Evolutionary conservation across 805 yeast genomes (phyloP).

Genomic region (Candida morakotiae): DNA sequence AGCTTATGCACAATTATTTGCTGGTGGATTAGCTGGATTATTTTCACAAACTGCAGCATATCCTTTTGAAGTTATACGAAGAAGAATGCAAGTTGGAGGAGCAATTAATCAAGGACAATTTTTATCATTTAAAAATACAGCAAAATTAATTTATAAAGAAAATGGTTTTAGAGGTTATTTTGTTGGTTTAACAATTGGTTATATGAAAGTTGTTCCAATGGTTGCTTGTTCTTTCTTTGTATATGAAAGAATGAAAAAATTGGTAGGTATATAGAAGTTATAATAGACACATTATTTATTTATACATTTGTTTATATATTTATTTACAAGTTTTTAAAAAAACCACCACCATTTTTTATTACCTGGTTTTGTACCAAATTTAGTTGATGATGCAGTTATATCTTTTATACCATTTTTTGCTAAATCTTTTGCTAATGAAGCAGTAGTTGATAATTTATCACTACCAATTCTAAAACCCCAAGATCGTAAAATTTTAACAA

Average conservation of each 20-base stretch:
- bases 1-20: slow-evolving; percentile 88
- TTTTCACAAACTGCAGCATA: slow-evolving; percentile 94
- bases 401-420: slow-evolving; percentile 27
- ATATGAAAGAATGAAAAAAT: slow-evolving; percentile 78
- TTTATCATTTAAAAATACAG: slow-evolving; percentile 50
- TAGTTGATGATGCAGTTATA: slow-evolving; percentile 41
- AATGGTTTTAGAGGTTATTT: slow-evolving; percentile 84
- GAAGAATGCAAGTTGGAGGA: slow-evolving; percentile 95
- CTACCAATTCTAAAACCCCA: slow-evolving; percentile 81
- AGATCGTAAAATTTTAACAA: slow-evolving; percentile 59
- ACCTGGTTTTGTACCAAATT: slow-evolving; percentile 52
- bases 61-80: slow-evolving; percentile 90
- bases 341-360: slow-evolving; percentile 61
- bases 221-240: slow-evolving; percentile 94
- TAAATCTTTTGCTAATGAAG: slow-evolving; percentile 4
- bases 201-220: slow-evolving; percentile 94
- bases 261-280: slow-evolving; percentile 50
- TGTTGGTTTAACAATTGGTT: slow-evolving; percentile 93
- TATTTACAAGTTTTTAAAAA: slow-evolving; percentile 29
- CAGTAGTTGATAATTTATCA: slow-evolving; percentile 4
- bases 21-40: slow-evolving; percentile 97
- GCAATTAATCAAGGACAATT: slow-evolving; percentile 59
- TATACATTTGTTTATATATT: slow-evolving; percentile 7
- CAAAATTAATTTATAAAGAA: slow-evolving; percentile 59
- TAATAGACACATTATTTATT: slow-evolving; percentile 9